phyloP scores from a whole-genome alignment of 78 protist species.

The Dictyostelium capitatum region DNA sequence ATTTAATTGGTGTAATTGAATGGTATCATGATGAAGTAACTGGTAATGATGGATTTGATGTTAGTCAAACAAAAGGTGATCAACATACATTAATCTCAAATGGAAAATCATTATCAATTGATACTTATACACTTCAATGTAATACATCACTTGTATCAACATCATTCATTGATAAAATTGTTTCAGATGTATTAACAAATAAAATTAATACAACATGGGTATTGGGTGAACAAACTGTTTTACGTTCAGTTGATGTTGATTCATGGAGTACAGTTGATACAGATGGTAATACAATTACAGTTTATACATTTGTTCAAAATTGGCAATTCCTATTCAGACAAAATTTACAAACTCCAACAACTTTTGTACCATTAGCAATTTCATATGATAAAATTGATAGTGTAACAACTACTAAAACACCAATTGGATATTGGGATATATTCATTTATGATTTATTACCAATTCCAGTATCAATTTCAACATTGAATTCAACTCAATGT shows the following conservation, averaged over 20 bases:
- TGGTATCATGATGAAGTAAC: background rate
- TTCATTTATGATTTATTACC: background rate
- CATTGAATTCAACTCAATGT: background rate
- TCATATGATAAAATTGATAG: background rate
- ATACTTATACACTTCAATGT: background rate
- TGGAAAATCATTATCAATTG: background rate
- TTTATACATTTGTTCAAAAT: constrained; percentile 31
- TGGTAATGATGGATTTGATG: background rate
- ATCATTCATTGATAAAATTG: background rate
- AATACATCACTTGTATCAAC: background rate
- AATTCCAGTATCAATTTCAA: background rate
- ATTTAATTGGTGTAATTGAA: background rate
- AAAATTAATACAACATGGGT: background rate
- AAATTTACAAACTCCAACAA: background rate
- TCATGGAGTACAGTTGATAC: background rate
- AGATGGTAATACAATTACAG: background rate
- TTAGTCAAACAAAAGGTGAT: background rate
- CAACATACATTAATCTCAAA: background rate
- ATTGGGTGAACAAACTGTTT: background rate
- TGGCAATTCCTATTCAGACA: constrained; percentile 58
- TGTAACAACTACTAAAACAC: background rate
- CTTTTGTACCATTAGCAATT: constrained; percentile 36
- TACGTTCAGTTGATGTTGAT: constrained; percentile 22
- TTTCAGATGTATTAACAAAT: background rate
- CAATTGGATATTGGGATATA: background rate